Base-by-base conservation (phyloP, 202 grass and related monocot species). In the Panicum virgatum region DNA sequence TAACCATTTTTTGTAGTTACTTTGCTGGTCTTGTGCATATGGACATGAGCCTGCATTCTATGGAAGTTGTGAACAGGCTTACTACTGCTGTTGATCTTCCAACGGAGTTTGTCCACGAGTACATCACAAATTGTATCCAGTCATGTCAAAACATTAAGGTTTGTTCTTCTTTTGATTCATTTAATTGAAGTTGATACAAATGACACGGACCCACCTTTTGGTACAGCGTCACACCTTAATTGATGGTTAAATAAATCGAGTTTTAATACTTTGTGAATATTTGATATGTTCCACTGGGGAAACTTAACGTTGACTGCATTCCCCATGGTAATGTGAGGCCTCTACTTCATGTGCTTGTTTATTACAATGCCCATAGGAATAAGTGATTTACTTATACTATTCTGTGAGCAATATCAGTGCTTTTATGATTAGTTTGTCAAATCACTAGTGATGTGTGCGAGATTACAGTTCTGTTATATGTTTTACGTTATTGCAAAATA, bases 1-100 rank as follows among this genome's bases (percentile, higher is more conserved):
- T 86, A 52, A 82, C 52, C 50, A 42, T n/a, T n/a, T 78, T 53
- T 67, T 1, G 45, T 26, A 98, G 96, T 92, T 98, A 93, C 76
- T 98, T 98, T 53, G 85, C 88, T 44, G 92, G 93, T 77, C 92
- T 99, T 88, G 96, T 99, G 76, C 94, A 90, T 84, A 99, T 99
- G 96, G 96, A 99, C 80, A 99, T 99, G 96, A 99, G 96, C 83
- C 75, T 99, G 56, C 96, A 99, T 85, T 99, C 96, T 16, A 99
- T 99, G 96, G 96, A 99, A 87, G 96, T 99, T 87, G 96, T 99
- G 71, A 99, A 99, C 89, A 91, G 96, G 79, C 96, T 99, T 78
- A 99, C 96, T 36, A 91, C 91, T 69, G 93, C 93, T 64, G 96
- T 96, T 64, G 93, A 99, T 68, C 93, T 99, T 37, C 96, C 96